Evolutionary conservation across 441 rosid species (phyloP), one percentile per base, ranked within the genome.

Genomic region (Erysimum pusillum): DNA sequence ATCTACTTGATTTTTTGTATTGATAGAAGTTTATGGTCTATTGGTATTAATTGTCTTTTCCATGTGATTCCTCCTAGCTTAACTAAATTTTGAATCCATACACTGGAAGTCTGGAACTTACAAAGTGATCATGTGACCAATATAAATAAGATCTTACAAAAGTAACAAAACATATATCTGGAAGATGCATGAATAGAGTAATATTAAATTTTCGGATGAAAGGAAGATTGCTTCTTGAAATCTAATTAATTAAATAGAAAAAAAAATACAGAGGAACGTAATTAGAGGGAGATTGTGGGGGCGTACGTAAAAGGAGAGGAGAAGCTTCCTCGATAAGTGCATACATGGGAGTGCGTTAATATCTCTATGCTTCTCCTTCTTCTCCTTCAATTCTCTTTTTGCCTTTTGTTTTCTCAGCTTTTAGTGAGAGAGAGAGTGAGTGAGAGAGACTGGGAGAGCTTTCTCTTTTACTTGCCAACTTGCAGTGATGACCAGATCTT

Each of bases 281-380:
- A 72, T 39, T 44, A 72, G 81, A 66, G 74, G 69, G 77, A 18
- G 44, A 13, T 3, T 63, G 76, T 49, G 77, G 76, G 79, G 76
- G 46, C 71, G 39, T 45, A 58, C 36, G 64, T 42, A 63, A 74
- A 79, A 68, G 71, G 59, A 42, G 71, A 73, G 62, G 78, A 79
- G 93, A 89, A 90, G 96, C 96, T 89, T 89, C 96, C 89, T 90
- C 95, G 92, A 87, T 76, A 81, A 82, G 81, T 71, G 88, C 53
- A 83, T 59, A 76, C 86, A 42, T 82, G 90, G 82, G 76, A 86
- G 86, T 85, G 88, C 87, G 88, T 83, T 82, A 74, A 57, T 72
- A 66, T 84, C 71, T 68, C 71, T 83, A 78, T 82, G 83, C 89
- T 85, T 90, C 85, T 84, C 80, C 83, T 86, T 81, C 83, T 79